These are phyloP conservation scores for Bryum argenteum DNA, from an alignment of 225 moss, liverwort and hornwort genomes.

Conservation along the genomic window DNA sequence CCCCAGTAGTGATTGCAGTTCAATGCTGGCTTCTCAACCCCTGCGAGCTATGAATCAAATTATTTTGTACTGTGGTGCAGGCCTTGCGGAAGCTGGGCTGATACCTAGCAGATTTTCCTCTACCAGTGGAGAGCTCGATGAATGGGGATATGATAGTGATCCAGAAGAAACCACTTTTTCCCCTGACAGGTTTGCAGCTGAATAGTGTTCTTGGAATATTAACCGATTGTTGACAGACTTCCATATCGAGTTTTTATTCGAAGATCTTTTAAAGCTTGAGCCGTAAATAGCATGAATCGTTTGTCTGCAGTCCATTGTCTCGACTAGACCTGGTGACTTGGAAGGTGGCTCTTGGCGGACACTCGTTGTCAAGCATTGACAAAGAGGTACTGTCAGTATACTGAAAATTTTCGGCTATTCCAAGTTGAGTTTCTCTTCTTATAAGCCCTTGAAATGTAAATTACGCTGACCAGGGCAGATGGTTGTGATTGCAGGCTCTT, in stretches of 20 bases:
- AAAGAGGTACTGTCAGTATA: slow-evolving; percentile 46
- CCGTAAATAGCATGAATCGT: neutral
- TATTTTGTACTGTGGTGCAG: slow-evolving; percentile 40
- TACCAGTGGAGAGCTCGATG: slow-evolving; percentile 30
- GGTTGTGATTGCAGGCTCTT: slow-evolving; percentile 51
- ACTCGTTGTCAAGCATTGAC: slow-evolving; percentile 42
- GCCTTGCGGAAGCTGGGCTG: slow-evolving; percentile 73
- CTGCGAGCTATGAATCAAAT: neutral
- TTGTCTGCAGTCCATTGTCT: slow-evolving; percentile 60
- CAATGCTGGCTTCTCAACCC: neutral
- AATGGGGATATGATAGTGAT: slow-evolving; percentile 28
- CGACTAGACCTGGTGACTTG: slow-evolving; percentile 78
- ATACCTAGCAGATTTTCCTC: neutral
- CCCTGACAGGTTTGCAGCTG: slow-evolving; percentile 55
- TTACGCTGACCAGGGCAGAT: slow-evolving; percentile 21
- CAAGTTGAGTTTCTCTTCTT: neutral
- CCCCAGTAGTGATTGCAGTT: neutral
- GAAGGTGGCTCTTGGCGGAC: slow-evolving; percentile 71
- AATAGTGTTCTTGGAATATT: neutral
- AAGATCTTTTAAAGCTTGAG: neutral
- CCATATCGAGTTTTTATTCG: neutral
- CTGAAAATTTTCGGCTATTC: neutral
- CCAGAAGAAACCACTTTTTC: slow-evolving; percentile 49
- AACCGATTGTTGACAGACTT: neutral
- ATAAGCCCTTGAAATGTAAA: neutral